These are phyloP conservation scores for Gracilariopsis chorda DNA, from an alignment of 23 red algal species.

Conservation along the genomic window DNA sequence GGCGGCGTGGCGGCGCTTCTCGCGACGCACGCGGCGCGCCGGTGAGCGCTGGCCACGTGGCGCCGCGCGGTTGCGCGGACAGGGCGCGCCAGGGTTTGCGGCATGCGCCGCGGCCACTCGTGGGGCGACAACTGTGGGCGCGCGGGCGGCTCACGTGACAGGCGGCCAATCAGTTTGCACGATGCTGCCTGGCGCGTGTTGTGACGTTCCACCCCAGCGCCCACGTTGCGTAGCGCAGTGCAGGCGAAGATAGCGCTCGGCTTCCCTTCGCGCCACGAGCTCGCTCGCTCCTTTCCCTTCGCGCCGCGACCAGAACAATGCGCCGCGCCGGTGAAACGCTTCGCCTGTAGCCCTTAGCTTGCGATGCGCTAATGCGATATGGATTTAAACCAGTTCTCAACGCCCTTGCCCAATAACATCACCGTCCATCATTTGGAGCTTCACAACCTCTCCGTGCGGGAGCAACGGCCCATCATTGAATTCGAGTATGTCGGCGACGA, in stretches of 20 bases:
- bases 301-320: background rate
- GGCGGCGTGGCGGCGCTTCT: background rate
- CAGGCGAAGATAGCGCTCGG: background rate
- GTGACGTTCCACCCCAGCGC: no score
- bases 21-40: no score
- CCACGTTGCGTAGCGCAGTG: background rate
- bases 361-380: background rate
- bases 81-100: no score
- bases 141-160: no score
- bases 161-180: no score
- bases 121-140: no score
- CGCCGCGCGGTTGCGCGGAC: no score
- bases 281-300: background rate
- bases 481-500: constrained; percentile 58
- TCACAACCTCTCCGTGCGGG: constrained; percentile 69
- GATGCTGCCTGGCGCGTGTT: no score
- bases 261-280: background rate
- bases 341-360: background rate
- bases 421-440: constrained; percentile 89
- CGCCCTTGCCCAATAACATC: constrained; percentile 72
- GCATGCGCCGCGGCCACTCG: no score
- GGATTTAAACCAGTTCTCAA: constrained; percentile 38
- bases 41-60: no score
- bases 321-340: background rate
- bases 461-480: constrained; percentile 81